Evolutionary conservation across 306 rosid genomes (phyloP).

Genomic region (Quercus mongolica): DNA sequence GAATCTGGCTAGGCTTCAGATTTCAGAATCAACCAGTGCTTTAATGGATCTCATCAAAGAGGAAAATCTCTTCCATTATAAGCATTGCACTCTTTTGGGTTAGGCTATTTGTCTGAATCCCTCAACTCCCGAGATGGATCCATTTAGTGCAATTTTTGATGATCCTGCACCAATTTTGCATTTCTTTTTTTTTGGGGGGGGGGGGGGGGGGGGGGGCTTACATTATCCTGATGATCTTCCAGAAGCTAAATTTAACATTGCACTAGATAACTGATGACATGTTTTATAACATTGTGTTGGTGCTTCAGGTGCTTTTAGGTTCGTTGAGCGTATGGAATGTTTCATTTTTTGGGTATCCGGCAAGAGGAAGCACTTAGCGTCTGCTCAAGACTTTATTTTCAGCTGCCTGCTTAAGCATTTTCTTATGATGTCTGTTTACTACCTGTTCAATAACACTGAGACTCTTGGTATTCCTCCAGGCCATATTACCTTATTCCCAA

Average conservation of each 20-base stretch:
- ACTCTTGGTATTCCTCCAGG: conserved; percentile 42
- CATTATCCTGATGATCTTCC: background rate
- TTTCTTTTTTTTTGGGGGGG: background rate
- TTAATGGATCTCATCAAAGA: no score
- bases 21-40: no score
- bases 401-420: background rate
- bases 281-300: conserved; percentile 21
- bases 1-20: background rate
- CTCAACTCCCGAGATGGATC: background rate
- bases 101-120: conserved; percentile 4
- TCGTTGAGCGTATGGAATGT: conserved; percentile 91
- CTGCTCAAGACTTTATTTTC: background rate
- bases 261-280: conserved; percentile 18
- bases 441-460: conserved; percentile 18
- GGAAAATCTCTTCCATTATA: background rate
- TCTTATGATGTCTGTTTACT: conserved; percentile 7
- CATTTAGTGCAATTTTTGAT: background rate
- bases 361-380: conserved; percentile 60
- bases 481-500: conserved; percentile 92
- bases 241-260: conserved; percentile 7
- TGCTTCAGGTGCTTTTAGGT: conserved; percentile 81
- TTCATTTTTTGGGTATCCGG: conserved; percentile 94
- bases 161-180: background rate
- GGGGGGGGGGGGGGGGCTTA: background rate
- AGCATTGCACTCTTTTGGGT: background rate